These are phyloP conservation scores for Pseudomicrostroma phylloplanum DNA, from an alignment of 1,284 basidiomycete species.

Conservation along the genomic window DNA sequence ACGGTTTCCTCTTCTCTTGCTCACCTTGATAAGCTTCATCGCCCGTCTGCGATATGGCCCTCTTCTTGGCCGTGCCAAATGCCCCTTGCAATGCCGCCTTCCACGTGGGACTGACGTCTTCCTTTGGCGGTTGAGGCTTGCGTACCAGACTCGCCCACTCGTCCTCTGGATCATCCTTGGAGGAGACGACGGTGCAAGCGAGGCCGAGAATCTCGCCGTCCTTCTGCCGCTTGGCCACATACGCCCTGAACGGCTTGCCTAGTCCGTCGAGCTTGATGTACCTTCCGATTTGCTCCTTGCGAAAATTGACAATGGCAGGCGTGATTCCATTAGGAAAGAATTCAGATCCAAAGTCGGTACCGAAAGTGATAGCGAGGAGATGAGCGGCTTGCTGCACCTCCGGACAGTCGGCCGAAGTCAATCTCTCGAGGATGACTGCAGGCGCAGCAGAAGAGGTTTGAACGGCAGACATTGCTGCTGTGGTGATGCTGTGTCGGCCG, in stretches of 20 bases:
- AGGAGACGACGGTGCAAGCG: background rate
- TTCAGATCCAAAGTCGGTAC: background rate
- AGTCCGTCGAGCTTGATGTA: background rate
- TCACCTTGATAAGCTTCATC: background rate
- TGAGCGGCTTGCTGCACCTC: too few relatives aligned
- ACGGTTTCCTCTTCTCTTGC: background rate
- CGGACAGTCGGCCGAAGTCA: too few relatives aligned
- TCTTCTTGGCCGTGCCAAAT: background rate
- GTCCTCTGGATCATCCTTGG: background rate
- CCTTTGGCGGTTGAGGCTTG: background rate
- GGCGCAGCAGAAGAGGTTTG: too few relatives aligned
- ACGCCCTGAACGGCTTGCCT: background rate
- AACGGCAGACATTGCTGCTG: too few relatives aligned
- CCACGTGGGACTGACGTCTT: background rate
- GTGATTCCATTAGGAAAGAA: background rate
- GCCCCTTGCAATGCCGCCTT: background rate
- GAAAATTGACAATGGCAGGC: background rate
- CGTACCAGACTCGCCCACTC: background rate
- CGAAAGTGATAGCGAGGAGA: too few relatives aligned
- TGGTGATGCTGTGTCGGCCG: too few relatives aligned
- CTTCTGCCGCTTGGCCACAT: background rate
- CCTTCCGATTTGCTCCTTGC: background rate
- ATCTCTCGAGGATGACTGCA: too few relatives aligned
- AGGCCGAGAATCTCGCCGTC: background rate
- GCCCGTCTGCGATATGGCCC: background rate